Percentiles rank a stretch among this genome's conserved stretches.
phyloP scores from a whole-genome alignment of 179 eudicot genomes.

The Carnegiea gigantea region DNA sequence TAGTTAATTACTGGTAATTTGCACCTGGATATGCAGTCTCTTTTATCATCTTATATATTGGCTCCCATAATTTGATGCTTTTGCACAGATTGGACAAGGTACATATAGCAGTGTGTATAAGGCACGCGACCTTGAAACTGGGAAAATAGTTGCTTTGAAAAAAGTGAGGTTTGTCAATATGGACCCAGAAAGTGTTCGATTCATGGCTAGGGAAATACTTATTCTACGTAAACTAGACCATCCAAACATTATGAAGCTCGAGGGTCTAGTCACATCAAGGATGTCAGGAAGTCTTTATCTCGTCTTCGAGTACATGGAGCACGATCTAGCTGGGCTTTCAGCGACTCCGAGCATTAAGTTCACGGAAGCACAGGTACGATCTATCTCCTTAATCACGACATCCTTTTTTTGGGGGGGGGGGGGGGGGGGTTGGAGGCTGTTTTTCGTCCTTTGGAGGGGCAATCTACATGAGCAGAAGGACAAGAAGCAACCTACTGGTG shows the following conservation, averaged over 20 bases:
- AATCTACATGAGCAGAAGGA: neutral
- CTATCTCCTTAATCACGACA: neutral
- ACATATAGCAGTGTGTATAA: constrained; percentile 61
- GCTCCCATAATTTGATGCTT: neutral
- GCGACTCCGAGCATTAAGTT: constrained; percentile 43
- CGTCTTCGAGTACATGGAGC: constrained; percentile 63
- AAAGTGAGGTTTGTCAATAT: constrained; percentile 55
- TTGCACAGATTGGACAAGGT: constrained; percentile 58
- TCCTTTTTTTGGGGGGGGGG: neutral
- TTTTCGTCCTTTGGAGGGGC: neutral
- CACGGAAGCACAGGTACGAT: constrained; percentile 53
- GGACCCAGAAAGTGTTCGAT: constrained; percentile 62
- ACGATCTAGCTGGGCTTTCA: constrained; percentile 57
- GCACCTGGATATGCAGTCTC: neutral
- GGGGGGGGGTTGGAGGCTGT: no score
- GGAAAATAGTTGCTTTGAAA: constrained; percentile 56
- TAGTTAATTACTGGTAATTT: neutral
- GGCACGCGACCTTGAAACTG: constrained; percentile 53
- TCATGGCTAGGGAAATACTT: constrained; percentile 59
- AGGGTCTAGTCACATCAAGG: constrained; percentile 51
- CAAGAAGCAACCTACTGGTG: neutral
- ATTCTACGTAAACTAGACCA: constrained; percentile 52
- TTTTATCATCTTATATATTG: neutral
- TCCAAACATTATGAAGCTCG: constrained; percentile 58
- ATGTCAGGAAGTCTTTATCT: constrained; percentile 54